Evolutionary conservation across 1,139 yeast species (phyloP).

Genomic region (Suhomyces ambrosiae): DNA sequence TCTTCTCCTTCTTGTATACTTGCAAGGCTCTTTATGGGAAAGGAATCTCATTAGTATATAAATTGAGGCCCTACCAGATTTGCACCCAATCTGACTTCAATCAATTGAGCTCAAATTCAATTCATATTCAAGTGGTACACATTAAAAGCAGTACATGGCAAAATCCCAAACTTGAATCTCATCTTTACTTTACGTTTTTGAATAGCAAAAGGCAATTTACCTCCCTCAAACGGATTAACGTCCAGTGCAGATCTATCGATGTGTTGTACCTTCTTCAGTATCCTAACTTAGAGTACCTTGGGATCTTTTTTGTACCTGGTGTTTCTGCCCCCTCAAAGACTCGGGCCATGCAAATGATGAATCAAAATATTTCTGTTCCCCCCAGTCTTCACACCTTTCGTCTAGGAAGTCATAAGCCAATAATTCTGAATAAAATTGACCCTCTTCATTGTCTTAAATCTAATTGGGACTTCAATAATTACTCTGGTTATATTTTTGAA

Average conservation of each 20-base stretch:
- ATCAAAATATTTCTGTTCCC: background rate
- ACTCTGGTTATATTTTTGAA: too few species aligned
- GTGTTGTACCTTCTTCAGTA: background rate
- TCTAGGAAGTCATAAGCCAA: background rate
- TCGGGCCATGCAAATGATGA: background rate
- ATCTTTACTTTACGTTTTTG: background rate
- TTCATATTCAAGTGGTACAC: background rate
- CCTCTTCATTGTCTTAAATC: background rate
- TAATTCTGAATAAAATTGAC: background rate
- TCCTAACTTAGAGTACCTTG: background rate
- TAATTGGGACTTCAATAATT: too few species aligned
- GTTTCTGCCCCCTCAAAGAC: background rate
- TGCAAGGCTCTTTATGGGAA: slow-evolving; percentile 8
- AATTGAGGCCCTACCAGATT: slow-evolving; percentile 4
- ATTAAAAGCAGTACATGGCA: background rate
- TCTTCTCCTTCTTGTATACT: slow-evolving; percentile 10
- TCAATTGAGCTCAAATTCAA: background rate
- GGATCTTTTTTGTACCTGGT: background rate
- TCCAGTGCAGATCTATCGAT: background rate
- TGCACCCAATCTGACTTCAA: background rate
- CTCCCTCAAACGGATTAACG: background rate
- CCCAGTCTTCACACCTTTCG: background rate
- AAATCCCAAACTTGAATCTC: background rate
- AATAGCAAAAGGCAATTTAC: background rate
- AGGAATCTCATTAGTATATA: slow-evolving; percentile 7